Conservation (phyloP, 208 protist species). For the Wallacemonas rigidus region DNA sequence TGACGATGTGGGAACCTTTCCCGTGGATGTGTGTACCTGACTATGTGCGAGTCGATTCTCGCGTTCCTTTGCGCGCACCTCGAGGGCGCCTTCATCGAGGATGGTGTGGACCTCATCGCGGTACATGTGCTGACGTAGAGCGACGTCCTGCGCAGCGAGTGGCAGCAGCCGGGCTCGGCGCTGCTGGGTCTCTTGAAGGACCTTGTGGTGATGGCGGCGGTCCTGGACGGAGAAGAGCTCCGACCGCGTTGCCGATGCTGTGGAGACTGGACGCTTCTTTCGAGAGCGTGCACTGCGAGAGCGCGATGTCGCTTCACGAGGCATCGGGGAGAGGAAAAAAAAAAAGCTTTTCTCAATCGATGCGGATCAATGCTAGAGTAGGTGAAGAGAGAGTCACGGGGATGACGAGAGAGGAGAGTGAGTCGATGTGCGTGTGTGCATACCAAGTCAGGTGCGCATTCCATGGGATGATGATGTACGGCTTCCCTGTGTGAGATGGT, state of each 20-base stretch:
- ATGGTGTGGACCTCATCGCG: constrained; percentile 24
- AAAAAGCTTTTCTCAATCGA: not conserved
- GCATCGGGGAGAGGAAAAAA: not conserved
- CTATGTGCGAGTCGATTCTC: not conserved
- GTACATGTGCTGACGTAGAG: constrained; percentile 42
- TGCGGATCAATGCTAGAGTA: too few relatives aligned
- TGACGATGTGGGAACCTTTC: not conserved
- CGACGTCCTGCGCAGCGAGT: constrained; percentile 52
- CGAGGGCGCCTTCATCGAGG: constrained; percentile 36
- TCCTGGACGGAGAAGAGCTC: constrained; percentile 62
- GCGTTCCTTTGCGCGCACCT: not conserved
- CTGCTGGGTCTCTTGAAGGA: constrained; percentile 50
- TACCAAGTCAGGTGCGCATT: too few relatives aligned
- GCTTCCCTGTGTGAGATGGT: too few relatives aligned
- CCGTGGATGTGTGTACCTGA: not conserved
- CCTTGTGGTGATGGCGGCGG: constrained; percentile 57
- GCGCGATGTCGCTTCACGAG: not conserved
- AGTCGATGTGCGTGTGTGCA: too few relatives aligned
- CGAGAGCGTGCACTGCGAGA: not conserved
- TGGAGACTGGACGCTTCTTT: not conserved
- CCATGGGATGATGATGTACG: too few relatives aligned
- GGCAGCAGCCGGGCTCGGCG: constrained; percentile 59
- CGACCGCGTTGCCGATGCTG: not conserved
- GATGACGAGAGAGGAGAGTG: too few relatives aligned
- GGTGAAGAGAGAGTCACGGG: too few relatives aligned